Base-by-base conservation (phyloP, 352 stramenopile genomes). In the Peronospora destructor region DNA sequence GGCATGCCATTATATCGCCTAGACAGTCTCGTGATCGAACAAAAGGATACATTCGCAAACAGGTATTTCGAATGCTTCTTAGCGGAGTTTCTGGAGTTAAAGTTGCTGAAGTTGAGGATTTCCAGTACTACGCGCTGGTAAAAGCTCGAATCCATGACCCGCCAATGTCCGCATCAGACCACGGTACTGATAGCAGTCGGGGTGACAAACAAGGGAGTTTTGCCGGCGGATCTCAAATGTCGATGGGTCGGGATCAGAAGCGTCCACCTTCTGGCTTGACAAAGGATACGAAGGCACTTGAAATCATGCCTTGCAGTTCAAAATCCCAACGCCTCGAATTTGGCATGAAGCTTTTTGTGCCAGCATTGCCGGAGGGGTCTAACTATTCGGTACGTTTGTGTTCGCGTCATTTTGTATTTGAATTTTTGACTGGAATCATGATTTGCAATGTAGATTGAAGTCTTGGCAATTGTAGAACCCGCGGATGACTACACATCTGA, bases 271-370 rank as follows among this genome's bases (percentile, higher is more conserved):
- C 51, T 28, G 40, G 56, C 6, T 47, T 56, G 28, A 49, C 16
- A 13, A 65, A 56, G 34, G 50, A 65, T n/a, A 6, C 34, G 5
- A 65, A 65, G 21, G 21, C 34, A 41, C 39, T 34, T 19, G 50
- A 64, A 25, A 19, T 36, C 13, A 57, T 39, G 46, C 40, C 57
- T 0, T 21, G 12, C 6, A 36, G 8, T 13, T 34, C n/a, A 8
- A 65, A 52, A 29, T 37, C 32, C 17, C 40, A 52, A 21, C 73
- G 71, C 6, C 61, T 85, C 7, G 76, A 85, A 45, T 85, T 85
- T 37, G 76, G 76, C 16, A 84, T 82, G 71, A 85, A 87, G 54
- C 55, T 85, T 33, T 78, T 69, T 44, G 66, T 70, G 0, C 47
- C 57, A 7, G 63, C 80, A 12, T 45, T 84, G 8, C 66, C 73